Conservation (phyloP, 495 filamentous ascomycete species). For the Aspergillus bridgeri region DNA sequence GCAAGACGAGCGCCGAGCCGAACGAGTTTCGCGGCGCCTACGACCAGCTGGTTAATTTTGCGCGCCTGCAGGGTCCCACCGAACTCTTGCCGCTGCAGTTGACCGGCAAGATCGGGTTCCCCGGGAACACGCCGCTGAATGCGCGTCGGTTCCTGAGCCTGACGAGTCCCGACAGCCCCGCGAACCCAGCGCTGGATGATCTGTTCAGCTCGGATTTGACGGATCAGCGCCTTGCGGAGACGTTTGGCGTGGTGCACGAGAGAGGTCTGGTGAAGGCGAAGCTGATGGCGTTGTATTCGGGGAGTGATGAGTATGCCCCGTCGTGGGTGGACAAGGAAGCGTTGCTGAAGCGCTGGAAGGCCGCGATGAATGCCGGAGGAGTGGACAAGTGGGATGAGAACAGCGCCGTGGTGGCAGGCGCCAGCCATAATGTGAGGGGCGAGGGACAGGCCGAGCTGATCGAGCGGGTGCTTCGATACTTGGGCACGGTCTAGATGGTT, state of each 20-base stretch:
- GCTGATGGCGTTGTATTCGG: conserved; percentile 60
- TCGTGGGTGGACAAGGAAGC: conserved; percentile 56
- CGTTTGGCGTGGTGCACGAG: conserved; percentile 61
- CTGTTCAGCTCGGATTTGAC: conserved; percentile 79
- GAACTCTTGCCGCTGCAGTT: conserved; percentile 55
- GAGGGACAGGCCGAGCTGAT: conserved; percentile 50
- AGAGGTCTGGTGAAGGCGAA: conserved; percentile 50
- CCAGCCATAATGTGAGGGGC: conserved; percentile 58
- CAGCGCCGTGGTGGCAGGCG: conserved; percentile 57
- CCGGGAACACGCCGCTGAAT: conserved; percentile 53
- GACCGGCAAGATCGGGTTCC: conserved; percentile 44
- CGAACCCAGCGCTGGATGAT: conserved; percentile 72
- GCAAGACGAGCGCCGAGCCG: conserved; percentile 16
- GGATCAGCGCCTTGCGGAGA: conserved; percentile 53
- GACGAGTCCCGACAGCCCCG: conserved; percentile 49
- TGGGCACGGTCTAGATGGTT: conserved; percentile 40
- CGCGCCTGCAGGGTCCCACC: conserved; percentile 35
- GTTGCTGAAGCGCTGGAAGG: conserved; percentile 63
- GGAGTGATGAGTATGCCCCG: conserved; percentile 69
- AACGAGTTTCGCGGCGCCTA: conserved; percentile 39
- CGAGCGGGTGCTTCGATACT: conserved; percentile 52
- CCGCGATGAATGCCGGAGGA: conserved; percentile 52
- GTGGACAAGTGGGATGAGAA: conserved; percentile 46
- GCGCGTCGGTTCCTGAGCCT: conserved; percentile 62
- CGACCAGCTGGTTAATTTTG: conserved; percentile 48